Percentiles rank a stretch among this genome's conserved stretches.
Evolutionary conservation across 2,329 filamentous ascomycete species (phyloP).

Genomic region (Cryphonectria parasitica): DNA sequence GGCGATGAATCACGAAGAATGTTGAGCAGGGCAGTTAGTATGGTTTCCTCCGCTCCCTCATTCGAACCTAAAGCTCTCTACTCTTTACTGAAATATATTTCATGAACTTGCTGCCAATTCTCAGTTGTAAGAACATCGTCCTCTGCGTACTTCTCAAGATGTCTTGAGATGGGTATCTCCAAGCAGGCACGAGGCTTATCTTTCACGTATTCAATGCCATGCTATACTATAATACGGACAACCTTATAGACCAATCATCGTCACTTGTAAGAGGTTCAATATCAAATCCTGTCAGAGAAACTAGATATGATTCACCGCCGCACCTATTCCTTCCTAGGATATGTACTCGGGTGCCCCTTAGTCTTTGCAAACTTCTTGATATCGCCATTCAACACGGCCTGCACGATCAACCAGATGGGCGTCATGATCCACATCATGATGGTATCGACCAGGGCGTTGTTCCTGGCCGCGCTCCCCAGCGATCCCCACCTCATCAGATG

Average conservation of each 20-base stretch:
- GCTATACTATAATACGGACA: background rate
- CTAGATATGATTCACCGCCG: background rate
- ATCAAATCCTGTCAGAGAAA: background rate
- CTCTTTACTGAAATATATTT: background rate
- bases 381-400: constrained; percentile 59
- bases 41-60: background rate
- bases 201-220: background rate
- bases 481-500: constrained; percentile 68
- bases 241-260: background rate
- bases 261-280: background rate
- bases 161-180: background rate
- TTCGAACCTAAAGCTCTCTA: background rate
- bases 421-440: constrained; percentile 57
- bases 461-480: constrained; percentile 59
- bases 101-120: background rate
- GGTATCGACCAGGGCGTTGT: constrained; percentile 64
- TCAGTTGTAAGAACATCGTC: background rate
- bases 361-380: constrained; percentile 60
- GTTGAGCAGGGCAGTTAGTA: background rate
- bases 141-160: background rate
- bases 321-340: constrained; percentile 41
- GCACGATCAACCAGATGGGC: constrained; percentile 62
- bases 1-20: constrained; percentile 23
- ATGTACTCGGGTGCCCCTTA: constrained; percentile 61
- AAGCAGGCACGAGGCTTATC: background rate